Conservation (phyloP, 163 green algal species). For the Picocystis sp. region DNA sequence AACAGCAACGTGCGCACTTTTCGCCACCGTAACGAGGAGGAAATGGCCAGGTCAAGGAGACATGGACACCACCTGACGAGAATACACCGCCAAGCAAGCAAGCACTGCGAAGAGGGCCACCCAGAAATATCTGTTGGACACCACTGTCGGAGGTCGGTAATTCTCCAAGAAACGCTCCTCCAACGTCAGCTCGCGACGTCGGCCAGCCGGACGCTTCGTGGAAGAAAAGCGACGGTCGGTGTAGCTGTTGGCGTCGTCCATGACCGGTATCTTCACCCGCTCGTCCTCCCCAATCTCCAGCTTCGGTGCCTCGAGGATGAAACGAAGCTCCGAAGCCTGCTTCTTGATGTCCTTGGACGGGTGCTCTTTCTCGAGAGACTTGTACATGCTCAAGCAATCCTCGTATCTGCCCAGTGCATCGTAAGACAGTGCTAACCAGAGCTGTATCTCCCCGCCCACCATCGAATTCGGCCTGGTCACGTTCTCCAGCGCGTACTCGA, state of each 20-base stretch:
- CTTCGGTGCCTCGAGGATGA: constrained; percentile 75
- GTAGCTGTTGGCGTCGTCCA: constrained; percentile 25
- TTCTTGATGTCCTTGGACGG: constrained; percentile 38
- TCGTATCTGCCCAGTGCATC: constrained; percentile 42
- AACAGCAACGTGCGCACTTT: too few relatives aligned
- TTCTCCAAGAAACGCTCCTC: too few relatives aligned
- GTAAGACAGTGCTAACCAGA: constrained; percentile 78
- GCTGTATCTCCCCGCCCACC: constrained; percentile 58
- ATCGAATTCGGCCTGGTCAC: constrained; percentile 21
- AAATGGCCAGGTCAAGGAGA: too few relatives aligned
- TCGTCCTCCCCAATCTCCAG: constrained; percentile 55
- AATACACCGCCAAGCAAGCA: too few relatives aligned
- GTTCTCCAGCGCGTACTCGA: constrained; percentile 41
- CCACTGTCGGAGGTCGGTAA: too few relatives aligned
- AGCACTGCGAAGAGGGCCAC: too few relatives aligned
- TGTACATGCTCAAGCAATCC: constrained; percentile 59
- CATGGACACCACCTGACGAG: too few relatives aligned
- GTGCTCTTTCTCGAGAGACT: constrained; percentile 51
- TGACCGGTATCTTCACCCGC: constrained; percentile 50
- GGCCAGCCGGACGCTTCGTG: too few relatives aligned
- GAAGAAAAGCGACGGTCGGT: constrained; percentile 1
- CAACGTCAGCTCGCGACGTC: too few relatives aligned
- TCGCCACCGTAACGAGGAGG: too few relatives aligned
- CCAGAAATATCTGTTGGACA: too few relatives aligned
- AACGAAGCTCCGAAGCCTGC: constrained; percentile 52